Evolutionary conservation across 2,329 filamentous ascomycete species (phyloP), one percentile per base, ranked within the genome.

Genomic region (Aureobasidium sp.): DNA sequence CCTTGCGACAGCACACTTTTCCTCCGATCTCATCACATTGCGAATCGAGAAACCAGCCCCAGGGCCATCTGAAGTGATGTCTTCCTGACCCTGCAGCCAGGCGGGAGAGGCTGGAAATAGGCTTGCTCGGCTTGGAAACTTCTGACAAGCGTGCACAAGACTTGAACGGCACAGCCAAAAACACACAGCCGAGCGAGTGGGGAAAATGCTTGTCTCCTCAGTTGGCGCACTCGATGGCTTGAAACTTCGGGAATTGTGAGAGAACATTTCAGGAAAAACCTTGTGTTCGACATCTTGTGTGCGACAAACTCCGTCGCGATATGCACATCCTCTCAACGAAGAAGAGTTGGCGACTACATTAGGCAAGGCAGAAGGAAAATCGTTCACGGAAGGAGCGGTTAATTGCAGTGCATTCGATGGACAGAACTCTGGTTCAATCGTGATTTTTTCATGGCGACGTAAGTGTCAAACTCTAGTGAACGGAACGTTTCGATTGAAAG

Each of bases 191-290:
- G 42, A 58, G n/a, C 45, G 17, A 25, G 57, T 42, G 57, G 57
- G 44, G 37, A 60, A 57, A 60, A 51, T 60, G 57, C 57, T 51
- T 60, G 45, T 60, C 45, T 27, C 6, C 15, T 41, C 17, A 27
- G 47, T 58, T 45, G 39, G 53, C 39, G 39, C 29, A 29, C 7
- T 1, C 5, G 17, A 25, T 25, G 39, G 25, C 42, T 58, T 48
- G 55, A 29, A 29, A 47, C 42, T 48, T 36, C 34, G 55, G 55
- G 42, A 57, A 57, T 45, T n/a, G 7, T 39, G 12, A 11, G 27
- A 58, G 55, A 58, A 58, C 31, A 39, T 47, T 58, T 39, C 55
- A 42, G 42, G 55, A 58, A 48, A 27, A 58, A 48, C 55, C 55
- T 58, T 58, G 55, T 47, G n/a, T 20, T 34, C 14, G 22, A 5